Evolutionary conservation across 495 filamentous ascomycete genomes (phyloP).

Genomic region (Penicillium parvum): DNA sequence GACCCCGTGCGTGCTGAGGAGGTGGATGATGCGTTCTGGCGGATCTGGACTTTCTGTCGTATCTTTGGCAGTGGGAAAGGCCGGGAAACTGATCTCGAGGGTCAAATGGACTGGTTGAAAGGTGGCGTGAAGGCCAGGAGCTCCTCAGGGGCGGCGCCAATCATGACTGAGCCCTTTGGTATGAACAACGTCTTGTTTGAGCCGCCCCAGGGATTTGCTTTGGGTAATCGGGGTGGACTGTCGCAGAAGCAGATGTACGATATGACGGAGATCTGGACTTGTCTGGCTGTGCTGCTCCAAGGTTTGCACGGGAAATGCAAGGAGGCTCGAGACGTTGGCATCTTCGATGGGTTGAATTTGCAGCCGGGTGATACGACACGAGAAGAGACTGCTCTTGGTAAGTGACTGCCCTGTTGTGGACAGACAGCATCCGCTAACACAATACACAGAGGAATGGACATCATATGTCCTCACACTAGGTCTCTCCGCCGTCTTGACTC

Average conservation of each 20-base stretch:
- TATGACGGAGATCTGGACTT: constrained; percentile 65
- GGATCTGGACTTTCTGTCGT: constrained; percentile 66
- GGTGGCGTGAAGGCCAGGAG: constrained; percentile 50
- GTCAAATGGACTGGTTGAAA: constrained; percentile 61
- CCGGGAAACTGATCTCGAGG: constrained; percentile 58
- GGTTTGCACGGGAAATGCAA: constrained; percentile 53
- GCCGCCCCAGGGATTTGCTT: constrained; percentile 54
- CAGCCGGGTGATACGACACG: constrained; percentile 43
- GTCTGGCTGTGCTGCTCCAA: constrained; percentile 53
- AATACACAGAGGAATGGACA: constrained; percentile 56
- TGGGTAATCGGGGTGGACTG: constrained; percentile 54
- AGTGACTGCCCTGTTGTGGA: constrained; percentile 12
- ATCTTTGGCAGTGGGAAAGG: constrained; percentile 58
- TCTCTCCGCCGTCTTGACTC: constrained; percentile 50
- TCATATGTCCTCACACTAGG: constrained; percentile 58
- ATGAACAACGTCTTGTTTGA: constrained; percentile 52
- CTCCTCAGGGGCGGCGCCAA: constrained; percentile 26
- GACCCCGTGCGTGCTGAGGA: constrained; percentile 47
- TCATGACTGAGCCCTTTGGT: constrained; percentile 45
- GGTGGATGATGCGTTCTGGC: constrained; percentile 64
- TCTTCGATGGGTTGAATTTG: constrained; percentile 51
- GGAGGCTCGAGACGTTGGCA: constrained; percentile 52
- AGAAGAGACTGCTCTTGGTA: constrained; percentile 54
- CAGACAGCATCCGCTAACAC: constrained; percentile 24
- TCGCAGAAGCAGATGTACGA: constrained; percentile 56